Base-by-base conservation (phyloP, 148 eudicot genomes). In the Fallopia convolvulus region DNA sequence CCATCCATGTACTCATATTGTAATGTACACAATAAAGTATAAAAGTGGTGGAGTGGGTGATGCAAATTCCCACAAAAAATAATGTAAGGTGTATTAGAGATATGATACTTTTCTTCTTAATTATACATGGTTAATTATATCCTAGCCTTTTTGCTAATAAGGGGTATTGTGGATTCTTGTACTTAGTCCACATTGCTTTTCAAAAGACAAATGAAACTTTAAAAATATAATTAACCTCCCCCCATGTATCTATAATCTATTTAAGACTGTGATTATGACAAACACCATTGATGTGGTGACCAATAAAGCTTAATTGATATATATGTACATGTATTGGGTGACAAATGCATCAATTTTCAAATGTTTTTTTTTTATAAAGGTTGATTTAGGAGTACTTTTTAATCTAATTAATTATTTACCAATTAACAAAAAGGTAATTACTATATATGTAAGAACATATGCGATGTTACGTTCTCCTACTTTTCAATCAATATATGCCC, bases 261-360 rank as follows among this genome's bases (percentile, higher is more conserved):
- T 56, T 56, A 56, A 56, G 63, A 21, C 30, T 58, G 65, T 58
- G 65, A 58, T 58, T 20, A 58, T 58, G 65, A 58, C 32, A 58
- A 52, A 58, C 65, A 58, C 30, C 65, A 58, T 58, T 58, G 32
- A 20, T 9, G 65, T 58, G 65, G 65, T 58, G 65, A 58, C 32
- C 32, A 58, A 58, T 58, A 58, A 58, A 58, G 65, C 33, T 58
- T 58, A 13, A 58, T 21, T 58, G 32, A 58, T 21, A 9, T 55
- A 58, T 21, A 9, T 55, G 61, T 58, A 20, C 65, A 58, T 21
- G 12, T 58, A 58, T 58, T 58, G 33, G 65, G 65, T 58, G 65
- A 58, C 65, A 58, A 58, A 58, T 58, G 65, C 65, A 58, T 58
- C 65, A 58, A 58, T 58, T 58, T 58, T 58, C 13, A 20, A 58